Evolutionary conservation across 805 yeast species (phyloP), one percentile per base, ranked within the genome.

Genomic region (Barnettozyma salicaria): DNA sequence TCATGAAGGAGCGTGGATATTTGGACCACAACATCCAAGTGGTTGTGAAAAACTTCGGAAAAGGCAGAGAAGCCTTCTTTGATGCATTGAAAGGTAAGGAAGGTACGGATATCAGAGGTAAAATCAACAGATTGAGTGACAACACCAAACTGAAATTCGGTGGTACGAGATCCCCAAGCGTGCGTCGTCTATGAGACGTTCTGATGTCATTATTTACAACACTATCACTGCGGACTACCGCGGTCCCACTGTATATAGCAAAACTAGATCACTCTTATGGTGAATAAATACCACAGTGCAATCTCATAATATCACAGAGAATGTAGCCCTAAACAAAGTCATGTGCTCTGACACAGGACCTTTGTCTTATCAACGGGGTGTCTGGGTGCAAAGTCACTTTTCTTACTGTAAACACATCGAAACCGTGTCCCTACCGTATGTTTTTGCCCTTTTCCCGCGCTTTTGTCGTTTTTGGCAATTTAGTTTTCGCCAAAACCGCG

Each of bases 81-180:
- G 80, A 78, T 36, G 95, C 95, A 2, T 70, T 90, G 47, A 76
- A 76, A 51, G 96, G 97, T 50, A 84, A 83, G 56, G 97, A 90
- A 66, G 97, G 97, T 36, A 62, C 70, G 28, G 61, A 67, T 22
- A 67, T 92, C 27, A 74, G 86, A 55, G 70, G 72, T n/a, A 67
- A 73, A 37, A 72, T 92, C 26, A 71, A 73, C 23, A 76, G 88
- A 52, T 64, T 90, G 22, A 72, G 82, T 33, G 97, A 90, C 53
- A 70, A 72, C 47, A 87, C 98, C 6, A 74, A 74, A 40, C 70
- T 90, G 67, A 82, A 84, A 61, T 86, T 86, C 54, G 98, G 98
- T 69, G 97, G 97, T 69, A 80, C 75, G 32, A 76, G 92, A 52
- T 70, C 95, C 16, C 94, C 90, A 62, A 76, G 79, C 58, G 70